Base-by-base conservation (phyloP, 164 flowering plant genomes). In the Berberis thunbergii region DNA sequence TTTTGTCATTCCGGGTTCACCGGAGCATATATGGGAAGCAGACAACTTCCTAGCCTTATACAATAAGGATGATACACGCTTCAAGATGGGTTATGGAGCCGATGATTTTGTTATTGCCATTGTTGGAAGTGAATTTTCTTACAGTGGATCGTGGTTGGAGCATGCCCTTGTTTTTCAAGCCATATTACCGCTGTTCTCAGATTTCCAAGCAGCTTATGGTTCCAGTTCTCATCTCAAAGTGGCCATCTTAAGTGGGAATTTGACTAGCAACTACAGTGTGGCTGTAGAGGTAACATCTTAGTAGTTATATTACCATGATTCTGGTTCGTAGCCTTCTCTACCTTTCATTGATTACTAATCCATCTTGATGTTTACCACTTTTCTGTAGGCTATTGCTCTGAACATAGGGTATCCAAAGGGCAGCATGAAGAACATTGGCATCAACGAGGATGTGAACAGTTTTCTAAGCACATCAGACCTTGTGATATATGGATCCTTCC, bases 101-200 rank as follows among this genome's bases (percentile, higher is more conserved):
- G 77, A 81, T 54, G 96, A 91, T 67, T 65, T 89, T 63, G 72
- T 88, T 61, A 74, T 95, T 64, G 83, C 80, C 13, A 62, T 95
- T 71, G 91, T 84, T 40, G 96, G 96, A 50, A 89, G 89, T 68
- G 86, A 82, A 64, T 81, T 88, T 75, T 63, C 73, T 61, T 89
- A 89, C 77, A 82, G 76, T 76, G 98, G 97, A 50, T 65, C 82
- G 69, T 91, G 97, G 99, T 74, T 95, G 79, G 99, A 91, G 67
- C 96, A 91, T 68, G 84, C 98, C 43, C 80, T 89, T 58, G 69
- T 95, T 65, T 73, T 95, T 72, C 76, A 83, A 72, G 94, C 96
- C 52, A 62, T 95, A 45, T 61, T 69, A 61, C 96, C 99, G 63
- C 72, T 89, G 62, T 58, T 86, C 45, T 67, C 72, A 1, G 76